phyloP scores from a whole-genome alignment of 2,329 filamentous ascomycete genomes.

The Neoarthrinium moseri region DNA sequence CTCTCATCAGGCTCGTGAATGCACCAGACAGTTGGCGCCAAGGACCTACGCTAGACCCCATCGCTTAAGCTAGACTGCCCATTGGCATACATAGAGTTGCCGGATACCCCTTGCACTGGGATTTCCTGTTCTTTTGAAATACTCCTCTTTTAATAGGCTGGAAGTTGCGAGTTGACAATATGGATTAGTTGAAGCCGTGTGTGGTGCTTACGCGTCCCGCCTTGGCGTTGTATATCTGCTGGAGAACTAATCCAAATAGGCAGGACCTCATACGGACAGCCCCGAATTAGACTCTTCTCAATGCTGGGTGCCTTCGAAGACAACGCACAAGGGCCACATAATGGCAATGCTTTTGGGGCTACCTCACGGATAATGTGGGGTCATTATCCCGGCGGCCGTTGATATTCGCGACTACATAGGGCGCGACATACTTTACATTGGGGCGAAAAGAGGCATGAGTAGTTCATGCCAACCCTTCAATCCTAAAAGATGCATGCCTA shows the following conservation, averaged over 20 bases:
- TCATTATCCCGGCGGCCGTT: no score
- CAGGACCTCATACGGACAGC: slow-evolving; percentile 2
- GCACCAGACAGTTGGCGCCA: not conserved
- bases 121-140: not conserved
- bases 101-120: slow-evolving; percentile 2
- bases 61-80: not conserved
- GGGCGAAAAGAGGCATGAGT: no score
- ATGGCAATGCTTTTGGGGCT: no score
- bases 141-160: not conserved
- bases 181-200: not conserved
- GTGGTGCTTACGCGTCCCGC: slow-evolving; percentile 4
- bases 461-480: no score
- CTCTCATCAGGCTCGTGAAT: not conserved
- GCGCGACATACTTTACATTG: no score
- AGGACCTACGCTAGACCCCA: not conserved
- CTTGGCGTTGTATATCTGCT: not conserved
- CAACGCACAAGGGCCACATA: no score
- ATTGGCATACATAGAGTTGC: slow-evolving; percentile 2
- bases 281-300: no score
- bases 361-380: no score
- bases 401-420: no score
- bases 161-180: slow-evolving; percentile 1
- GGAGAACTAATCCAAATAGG: not conserved
- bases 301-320: no score
- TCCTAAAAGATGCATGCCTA: no score